phyloP scores from a whole-genome alignment of 192 early-diverging fungal species.

The Backusella psychrophila region DNA sequence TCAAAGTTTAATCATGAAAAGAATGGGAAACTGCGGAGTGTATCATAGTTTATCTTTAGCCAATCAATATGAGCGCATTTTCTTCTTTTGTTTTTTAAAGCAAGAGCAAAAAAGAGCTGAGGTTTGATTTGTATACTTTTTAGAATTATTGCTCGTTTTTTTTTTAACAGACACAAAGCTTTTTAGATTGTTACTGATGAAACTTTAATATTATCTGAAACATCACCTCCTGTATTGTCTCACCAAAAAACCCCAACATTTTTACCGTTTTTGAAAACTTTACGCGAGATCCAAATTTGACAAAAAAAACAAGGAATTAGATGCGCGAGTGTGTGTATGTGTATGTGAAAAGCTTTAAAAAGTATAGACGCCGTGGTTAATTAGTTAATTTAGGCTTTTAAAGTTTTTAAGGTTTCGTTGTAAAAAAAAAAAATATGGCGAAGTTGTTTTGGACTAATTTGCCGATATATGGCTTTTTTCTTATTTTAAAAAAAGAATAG shows the following conservation, averaged over 20 bases:
- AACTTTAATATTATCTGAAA: neutral
- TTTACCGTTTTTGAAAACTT: neutral
- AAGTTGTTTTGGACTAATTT: neutral
- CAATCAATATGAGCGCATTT: neutral
- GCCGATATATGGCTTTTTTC: neutral
- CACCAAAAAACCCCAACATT: slow-evolving; percentile 1
- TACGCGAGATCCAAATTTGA: neutral
- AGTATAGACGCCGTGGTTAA: neutral
- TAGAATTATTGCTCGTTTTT: neutral
- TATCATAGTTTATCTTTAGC: neutral
- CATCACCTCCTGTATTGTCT: neutral
- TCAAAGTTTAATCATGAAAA: neutral
- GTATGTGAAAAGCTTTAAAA: neutral
- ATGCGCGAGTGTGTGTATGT: neutral
- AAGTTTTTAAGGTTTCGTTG: neutral
- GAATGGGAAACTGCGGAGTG: neutral
- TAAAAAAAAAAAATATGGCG: neutral
- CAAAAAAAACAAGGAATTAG: neutral
- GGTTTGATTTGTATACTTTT: neutral
- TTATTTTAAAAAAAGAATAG: neutral
- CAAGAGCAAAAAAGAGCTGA: neutral
- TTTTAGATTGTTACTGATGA: neutral
- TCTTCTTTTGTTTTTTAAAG: neutral
- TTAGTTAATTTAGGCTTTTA: neutral
- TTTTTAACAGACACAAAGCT: neutral